Conservation (phyloP, 169 alveolate genomes). For the Theileria equi region DNA sequence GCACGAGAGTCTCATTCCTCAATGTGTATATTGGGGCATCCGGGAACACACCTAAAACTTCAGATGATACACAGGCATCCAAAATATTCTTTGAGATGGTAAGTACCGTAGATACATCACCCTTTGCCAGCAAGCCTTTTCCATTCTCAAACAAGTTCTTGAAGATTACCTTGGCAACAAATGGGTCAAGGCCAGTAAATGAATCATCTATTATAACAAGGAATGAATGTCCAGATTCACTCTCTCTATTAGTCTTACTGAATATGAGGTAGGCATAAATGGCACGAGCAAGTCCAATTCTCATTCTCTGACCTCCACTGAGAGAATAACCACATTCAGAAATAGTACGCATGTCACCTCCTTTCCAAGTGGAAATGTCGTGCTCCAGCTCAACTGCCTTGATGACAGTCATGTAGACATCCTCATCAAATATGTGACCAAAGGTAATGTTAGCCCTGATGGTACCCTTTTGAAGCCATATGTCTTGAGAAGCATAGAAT, state of each 20-base stretch:
- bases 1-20: background rate
- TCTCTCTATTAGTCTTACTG: conserved; percentile 44
- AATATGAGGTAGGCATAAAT: conserved; percentile 73
- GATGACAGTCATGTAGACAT: conserved; percentile 17
- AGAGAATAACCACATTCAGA: conserved; percentile 60
- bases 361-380: conserved; percentile 47
- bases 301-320: conserved; percentile 91
- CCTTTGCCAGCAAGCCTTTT: conserved; percentile 31
- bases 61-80: background rate
- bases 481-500: conserved; percentile 58
- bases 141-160: conserved; percentile 59
- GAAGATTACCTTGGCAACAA: conserved; percentile 58
- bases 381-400: conserved; percentile 35
- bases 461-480: conserved; percentile 49
- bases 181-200: conserved; percentile 69
- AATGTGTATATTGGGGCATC: background rate
- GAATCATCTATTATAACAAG: conserved; percentile 70
- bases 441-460: conserved; percentile 47
- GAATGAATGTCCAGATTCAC: conserved; percentile 25
- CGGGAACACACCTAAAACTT: background rate
- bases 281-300: conserved; percentile 90
- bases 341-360: conserved; percentile 49
- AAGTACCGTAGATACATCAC: conserved; percentile 35
- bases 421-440: conserved; percentile 41
- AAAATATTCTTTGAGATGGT: conserved; percentile 7